Evolutionary conservation across 2,329 filamentous ascomycete genomes (phyloP), one percentile per base, ranked within the genome.

Genomic region (Ceratocystis eucalypticola): DNA sequence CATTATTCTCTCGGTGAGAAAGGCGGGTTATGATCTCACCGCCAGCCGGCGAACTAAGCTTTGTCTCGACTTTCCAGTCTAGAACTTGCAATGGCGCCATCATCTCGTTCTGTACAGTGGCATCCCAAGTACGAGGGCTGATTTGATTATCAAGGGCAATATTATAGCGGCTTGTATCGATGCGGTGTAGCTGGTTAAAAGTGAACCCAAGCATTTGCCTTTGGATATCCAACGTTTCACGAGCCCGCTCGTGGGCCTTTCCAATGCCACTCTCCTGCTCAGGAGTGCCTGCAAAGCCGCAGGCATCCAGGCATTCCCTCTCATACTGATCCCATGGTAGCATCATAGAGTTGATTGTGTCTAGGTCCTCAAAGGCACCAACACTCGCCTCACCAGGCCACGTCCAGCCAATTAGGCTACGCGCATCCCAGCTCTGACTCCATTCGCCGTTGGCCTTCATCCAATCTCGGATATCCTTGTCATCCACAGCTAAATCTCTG

Each of bases 321-420:
- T 68, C 67, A 45, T 28, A 44, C 10, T 50, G 3, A 33, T 68
- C 67, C 64, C 64, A 68, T 1, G 22, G 8, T 20, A 66, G 53
- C 8, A 30, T 22, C 28, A 66, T 46, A 8, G 48, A 22, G n/a
- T 46, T 46, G 7, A 66, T 22, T 2, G 5, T 4, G 5, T 44
- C 50, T 17, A 66, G 41, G 15, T 55, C 30, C 6, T 66, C 25
- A 28, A 63, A 41, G 20, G 41, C 48, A 12, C 22, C 33, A 8
- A 25, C 15, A 25, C 44, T 48, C 15, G 41, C 48, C n/a, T 68
- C 67, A 22, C 44, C 59, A 46, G 67, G 63, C 67, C 67, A 68
- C 8, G 48, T 61, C 67, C 67, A 68, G 17, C 67, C 67, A 28
- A 68, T 53, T 2, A 66, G 37, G n/a, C 20, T 33, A 5, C 12